Evolutionary conservation across 106 monocot species (phyloP).

Genomic region (Allium cepa): DNA sequence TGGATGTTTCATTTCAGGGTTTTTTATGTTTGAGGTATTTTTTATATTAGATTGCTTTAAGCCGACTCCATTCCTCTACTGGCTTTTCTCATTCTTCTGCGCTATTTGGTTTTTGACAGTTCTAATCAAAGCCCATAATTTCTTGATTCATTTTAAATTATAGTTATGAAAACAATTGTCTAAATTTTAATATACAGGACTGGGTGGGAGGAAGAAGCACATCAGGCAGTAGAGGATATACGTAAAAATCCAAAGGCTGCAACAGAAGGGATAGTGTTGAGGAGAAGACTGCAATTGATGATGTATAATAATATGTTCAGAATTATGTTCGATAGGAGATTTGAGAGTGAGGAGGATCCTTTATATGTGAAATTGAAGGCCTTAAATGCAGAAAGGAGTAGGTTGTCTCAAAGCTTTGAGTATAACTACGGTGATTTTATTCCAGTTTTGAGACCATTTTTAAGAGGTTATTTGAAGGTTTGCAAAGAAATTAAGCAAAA

Average conservation of each 20-base stretch:
- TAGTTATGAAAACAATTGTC: background rate
- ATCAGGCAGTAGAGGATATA: slow-evolving; percentile 51
- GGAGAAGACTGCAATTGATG: slow-evolving; percentile 58
- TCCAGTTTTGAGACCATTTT: slow-evolving; percentile 61
- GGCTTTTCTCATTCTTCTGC: slow-evolving; percentile 61
- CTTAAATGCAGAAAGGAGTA: slow-evolving; percentile 58
- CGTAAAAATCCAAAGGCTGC: slow-evolving; percentile 32
- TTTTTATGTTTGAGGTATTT: too few relatives aligned
- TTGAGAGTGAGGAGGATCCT: slow-evolving; percentile 52
- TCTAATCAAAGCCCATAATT: too few relatives aligned
- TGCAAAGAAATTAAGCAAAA: slow-evolving; percentile 54
- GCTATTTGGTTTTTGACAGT: too few relatives aligned
- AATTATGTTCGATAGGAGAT: slow-evolving; percentile 69
- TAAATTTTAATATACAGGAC: background rate
- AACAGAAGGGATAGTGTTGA: slow-evolving; percentile 43
- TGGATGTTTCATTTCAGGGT: too few relatives aligned
- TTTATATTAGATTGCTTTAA: too few relatives aligned
- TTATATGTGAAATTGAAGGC: slow-evolving; percentile 50
- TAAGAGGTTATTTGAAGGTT: slow-evolving; percentile 50
- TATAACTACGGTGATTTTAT: slow-evolving; percentile 78
- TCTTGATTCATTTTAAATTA: too few relatives aligned
- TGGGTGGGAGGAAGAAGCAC: slow-evolving; percentile 61
- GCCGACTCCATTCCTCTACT: too few relatives aligned
- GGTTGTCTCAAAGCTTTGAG: slow-evolving; percentile 74
- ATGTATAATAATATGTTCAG: slow-evolving; percentile 88